A percentile compares a stretch with the other conserved stretches of the same genome.
Conservation (phyloP, 371 early-diverging fungal species). For the Rhizopus microsporus region DNA sequence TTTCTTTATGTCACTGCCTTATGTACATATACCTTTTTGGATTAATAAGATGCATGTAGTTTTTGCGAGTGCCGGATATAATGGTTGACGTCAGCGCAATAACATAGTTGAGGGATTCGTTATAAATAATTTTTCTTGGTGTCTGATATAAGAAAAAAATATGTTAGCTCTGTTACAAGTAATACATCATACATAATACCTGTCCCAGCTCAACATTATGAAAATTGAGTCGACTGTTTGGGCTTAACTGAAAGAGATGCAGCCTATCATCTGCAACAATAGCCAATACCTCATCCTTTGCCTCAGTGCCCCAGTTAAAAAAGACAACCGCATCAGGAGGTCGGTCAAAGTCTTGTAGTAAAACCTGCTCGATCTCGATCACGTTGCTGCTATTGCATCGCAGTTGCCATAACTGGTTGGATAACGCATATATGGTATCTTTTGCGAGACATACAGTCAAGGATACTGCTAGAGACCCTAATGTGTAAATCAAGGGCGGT, state of each 20-base stretch:
- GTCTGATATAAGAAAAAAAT: constrained; percentile 14
- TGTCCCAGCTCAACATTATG: constrained; percentile 25
- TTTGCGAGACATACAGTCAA: background rate
- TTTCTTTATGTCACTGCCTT: background rate
- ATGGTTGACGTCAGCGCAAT: constrained; percentile 16
- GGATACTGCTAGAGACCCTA: constrained; percentile 17
- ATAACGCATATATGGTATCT: constrained; percentile 23
- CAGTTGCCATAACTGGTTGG: constrained; percentile 30
- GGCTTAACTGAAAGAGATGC: constrained; percentile 17
- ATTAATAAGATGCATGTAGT: constrained; percentile 20
- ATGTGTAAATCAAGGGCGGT: constrained; percentile 1
- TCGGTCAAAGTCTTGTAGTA: constrained; percentile 13
- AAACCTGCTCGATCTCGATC: constrained; percentile 23
- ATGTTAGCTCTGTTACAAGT: background rate
- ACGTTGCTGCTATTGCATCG: constrained; percentile 8
- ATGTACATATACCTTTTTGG: constrained; percentile 11
- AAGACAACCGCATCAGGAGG: constrained; percentile 17
- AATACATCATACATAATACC: constrained; percentile 12
- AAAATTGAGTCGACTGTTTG: constrained; percentile 9
- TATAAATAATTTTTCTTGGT: constrained; percentile 24
- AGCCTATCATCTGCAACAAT: constrained; percentile 26
- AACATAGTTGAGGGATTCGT: constrained; percentile 13
- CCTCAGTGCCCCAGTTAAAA: constrained; percentile 10
- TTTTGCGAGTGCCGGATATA: constrained; percentile 13
- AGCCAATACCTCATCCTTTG: constrained; percentile 13